Conservation (phyloP, 352 stramenopile genomes). For the Plasmopara viticola region DNA sequence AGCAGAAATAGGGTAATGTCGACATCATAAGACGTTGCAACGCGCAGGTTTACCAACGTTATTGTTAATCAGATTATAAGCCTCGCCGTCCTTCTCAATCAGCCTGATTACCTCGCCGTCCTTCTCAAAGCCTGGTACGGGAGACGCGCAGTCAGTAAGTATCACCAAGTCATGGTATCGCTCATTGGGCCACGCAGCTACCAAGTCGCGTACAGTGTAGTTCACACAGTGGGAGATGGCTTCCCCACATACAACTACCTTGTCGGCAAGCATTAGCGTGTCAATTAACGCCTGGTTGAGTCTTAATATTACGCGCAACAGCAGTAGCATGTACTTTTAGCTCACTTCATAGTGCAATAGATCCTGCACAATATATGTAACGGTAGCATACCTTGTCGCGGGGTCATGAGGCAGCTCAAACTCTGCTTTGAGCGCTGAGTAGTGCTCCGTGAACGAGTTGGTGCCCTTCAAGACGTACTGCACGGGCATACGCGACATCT, state of each 20-base stretch:
- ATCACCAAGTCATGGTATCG: slow-evolving; percentile 67
- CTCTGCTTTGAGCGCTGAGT: slow-evolving; percentile 92
- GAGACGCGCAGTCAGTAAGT: slow-evolving; percentile 66
- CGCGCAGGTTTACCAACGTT: no score
- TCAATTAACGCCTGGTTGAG: slow-evolving; percentile 86
- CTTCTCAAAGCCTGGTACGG: slow-evolving; percentile 67
- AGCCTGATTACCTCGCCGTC: slow-evolving; percentile 62
- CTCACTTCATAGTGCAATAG: slow-evolving; percentile 1
- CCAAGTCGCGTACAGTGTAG: slow-evolving; percentile 91
- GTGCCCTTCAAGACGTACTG: slow-evolving; percentile 91
- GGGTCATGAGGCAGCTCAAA: slow-evolving; percentile 80
- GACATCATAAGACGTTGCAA: no score
- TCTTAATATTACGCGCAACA: slow-evolving; percentile 11
- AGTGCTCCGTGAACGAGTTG: slow-evolving; percentile 96
- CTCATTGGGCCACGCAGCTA: slow-evolving; percentile 72
- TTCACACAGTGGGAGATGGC: slow-evolving; percentile 97
- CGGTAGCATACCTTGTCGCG: slow-evolving; percentile 37
- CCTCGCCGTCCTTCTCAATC: no score
- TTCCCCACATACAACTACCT: slow-evolving; percentile 91
- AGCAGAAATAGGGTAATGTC: no score
- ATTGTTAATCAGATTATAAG: slow-evolving; percentile 17
- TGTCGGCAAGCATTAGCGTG: slow-evolving; percentile 75
- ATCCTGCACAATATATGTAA: not conserved
- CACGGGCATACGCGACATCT: slow-evolving; percentile 48
- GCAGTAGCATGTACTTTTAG: slow-evolving; percentile 4